phyloP scores from a whole-genome alignment of 805 yeast species.

The Blastobotrys muscicola region DNA sequence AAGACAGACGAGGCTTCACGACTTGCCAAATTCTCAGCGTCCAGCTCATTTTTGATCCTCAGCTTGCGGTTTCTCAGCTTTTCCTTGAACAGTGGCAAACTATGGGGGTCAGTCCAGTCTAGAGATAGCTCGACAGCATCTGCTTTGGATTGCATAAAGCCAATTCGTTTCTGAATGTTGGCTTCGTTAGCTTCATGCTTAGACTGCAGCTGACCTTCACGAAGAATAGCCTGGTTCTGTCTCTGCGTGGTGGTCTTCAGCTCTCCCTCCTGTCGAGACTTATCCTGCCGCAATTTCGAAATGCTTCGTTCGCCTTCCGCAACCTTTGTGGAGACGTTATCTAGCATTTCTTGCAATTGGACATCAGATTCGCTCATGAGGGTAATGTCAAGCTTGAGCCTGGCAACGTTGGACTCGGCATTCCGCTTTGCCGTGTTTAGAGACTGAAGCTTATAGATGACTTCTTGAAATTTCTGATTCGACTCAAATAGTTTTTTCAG shows the following conservation, averaged over 20 bases:
- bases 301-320: slow-evolving; percentile 6
- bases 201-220: slow-evolving; percentile 48
- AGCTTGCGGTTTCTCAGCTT: slow-evolving; percentile 2
- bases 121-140: slow-evolving; percentile 3
- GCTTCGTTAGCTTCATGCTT: slow-evolving; percentile 23
- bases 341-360: slow-evolving; percentile 31
- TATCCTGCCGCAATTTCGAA: slow-evolving; percentile 1
- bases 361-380: slow-evolving; percentile 37
- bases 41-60: slow-evolving; percentile 7
- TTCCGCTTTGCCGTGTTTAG: slow-evolving; percentile 39
- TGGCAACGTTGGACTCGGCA: slow-evolving; percentile 40
- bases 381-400: slow-evolving; percentile 41
- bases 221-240: slow-evolving; percentile 33
- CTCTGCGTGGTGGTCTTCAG: slow-evolving; percentile 25
- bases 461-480: slow-evolving; percentile 73
- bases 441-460: slow-evolving; percentile 53
- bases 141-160: slow-evolving; percentile 8
- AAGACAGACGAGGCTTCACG: slow-evolving; percentile 27
- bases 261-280: slow-evolving; percentile 14
- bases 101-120: background rate
- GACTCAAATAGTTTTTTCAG: slow-evolving; percentile 58
- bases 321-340: slow-evolving; percentile 33
- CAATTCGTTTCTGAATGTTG: slow-evolving; percentile 9
- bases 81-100: background rate
- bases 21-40: slow-evolving; percentile 9